A percentile compares a stretch with the other conserved stretches of the same genome.
These are phyloP conservation scores for Phlebiopsis gigantea DNA, from an alignment of 768 basidiomycete species.

Conservation along the genomic window DNA sequence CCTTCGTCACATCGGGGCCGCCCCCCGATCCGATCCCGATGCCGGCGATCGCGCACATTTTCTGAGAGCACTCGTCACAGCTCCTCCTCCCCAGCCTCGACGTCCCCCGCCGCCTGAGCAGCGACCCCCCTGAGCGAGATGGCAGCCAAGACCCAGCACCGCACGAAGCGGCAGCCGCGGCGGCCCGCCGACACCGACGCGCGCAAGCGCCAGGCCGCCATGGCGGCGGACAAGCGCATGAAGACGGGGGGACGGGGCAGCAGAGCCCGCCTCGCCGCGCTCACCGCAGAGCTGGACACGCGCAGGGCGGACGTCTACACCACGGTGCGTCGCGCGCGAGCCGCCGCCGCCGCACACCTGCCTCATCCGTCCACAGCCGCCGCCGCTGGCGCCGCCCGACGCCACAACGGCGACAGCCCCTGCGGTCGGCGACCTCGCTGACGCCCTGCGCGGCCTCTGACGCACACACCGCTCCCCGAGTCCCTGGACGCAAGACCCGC, in stretches of 20 bases:
- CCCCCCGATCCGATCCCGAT: conserved; percentile 4
- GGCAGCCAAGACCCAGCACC: neutral
- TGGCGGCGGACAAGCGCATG: neutral
- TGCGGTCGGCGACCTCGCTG: conserved; percentile 9
- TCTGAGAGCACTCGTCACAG: neutral
- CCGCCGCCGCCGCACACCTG: no score
- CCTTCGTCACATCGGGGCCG: neutral
- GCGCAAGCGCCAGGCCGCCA: neutral
- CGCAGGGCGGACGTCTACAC: conserved; percentile 1
- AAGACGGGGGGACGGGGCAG: conserved; percentile 5
- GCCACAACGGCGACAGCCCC: neutral
- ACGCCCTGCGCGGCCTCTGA: conserved; percentile 13
- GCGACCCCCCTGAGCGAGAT: neutral
- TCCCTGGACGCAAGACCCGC: neutral
- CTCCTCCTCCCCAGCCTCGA: neutral
- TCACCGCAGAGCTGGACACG: conserved; percentile 9
- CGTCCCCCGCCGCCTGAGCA: neutral
- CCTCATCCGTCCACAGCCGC: neutral
- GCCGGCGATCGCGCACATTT: neutral
- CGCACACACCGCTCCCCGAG: neutral
- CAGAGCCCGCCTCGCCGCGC: neutral
- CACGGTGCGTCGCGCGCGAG: no score
- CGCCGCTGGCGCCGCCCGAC: neutral
- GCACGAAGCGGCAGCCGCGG: neutral
- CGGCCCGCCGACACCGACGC: neutral